Evolutionary conservation across 164 flowering plant genomes (phyloP).

Genomic region (Nymphaea colorata): DNA sequence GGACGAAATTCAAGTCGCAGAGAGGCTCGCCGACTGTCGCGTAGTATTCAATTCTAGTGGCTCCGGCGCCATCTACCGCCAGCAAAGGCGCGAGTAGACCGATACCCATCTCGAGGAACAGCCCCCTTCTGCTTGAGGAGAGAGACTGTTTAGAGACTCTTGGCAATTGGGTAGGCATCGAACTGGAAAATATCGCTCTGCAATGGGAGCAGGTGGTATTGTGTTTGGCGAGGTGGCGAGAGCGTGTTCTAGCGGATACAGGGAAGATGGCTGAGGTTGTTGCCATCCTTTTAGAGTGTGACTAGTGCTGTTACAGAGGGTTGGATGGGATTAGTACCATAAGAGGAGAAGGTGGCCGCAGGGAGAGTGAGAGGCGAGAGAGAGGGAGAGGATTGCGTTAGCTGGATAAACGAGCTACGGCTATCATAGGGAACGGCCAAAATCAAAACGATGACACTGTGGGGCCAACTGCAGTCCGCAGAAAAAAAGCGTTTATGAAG

Average conservation of each 20-base stretch:
- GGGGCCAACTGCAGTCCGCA: too few relatives aligned
- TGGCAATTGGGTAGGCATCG: neutral
- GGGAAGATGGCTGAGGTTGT: neutral
- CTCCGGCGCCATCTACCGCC: slow-evolving; percentile 40
- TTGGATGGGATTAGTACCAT: neutral
- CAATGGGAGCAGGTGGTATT: slow-evolving; percentile 5
- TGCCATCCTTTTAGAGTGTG: neutral
- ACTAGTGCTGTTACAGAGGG: neutral
- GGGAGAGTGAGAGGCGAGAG: neutral
- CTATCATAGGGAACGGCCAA: neutral
- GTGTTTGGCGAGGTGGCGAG: neutral
- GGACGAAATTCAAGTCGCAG: slow-evolving; percentile 53
- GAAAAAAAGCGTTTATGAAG: too few relatives aligned
- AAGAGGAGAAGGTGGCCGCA: too few relatives aligned
- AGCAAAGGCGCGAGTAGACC: slow-evolving; percentile 50
- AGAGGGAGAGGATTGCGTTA: neutral
- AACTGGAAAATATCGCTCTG: slow-evolving; percentile 12
- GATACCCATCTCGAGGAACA: slow-evolving; percentile 26
- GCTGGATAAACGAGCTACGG: neutral
- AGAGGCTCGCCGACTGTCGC: slow-evolving; percentile 70
- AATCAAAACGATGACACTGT: neutral
- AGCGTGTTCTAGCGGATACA: neutral
- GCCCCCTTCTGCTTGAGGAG: slow-evolving; percentile 16
- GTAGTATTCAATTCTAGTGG: slow-evolving; percentile 76
- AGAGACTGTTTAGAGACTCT: slow-evolving; percentile 8